Conservation (phyloP, 169 alveolate species). For the Perkinsus marinus region DNA sequence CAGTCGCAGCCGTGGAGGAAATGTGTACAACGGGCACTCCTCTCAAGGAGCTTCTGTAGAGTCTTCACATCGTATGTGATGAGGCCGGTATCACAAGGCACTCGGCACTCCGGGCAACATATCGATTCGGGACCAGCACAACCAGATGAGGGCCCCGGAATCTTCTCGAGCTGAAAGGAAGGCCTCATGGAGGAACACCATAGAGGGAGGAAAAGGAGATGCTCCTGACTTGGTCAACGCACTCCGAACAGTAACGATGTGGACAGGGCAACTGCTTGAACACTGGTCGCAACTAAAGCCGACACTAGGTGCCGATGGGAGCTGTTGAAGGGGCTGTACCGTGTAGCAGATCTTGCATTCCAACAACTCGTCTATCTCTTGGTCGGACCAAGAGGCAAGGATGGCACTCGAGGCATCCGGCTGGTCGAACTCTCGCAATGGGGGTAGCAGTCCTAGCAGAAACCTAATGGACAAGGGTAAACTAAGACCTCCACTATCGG, state of each 20-base stretch:
- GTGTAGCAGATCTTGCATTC: neutral
- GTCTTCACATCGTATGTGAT: neutral
- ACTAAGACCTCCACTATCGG: neutral
- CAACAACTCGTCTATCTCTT: neutral
- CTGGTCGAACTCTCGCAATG: neutral
- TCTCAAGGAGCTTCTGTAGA: neutral
- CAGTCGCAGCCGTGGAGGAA: neutral
- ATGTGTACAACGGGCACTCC: neutral
- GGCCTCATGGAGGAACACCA: neutral
- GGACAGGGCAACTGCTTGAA: neutral
- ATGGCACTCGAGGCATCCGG: neutral
- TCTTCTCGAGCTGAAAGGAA: neutral
- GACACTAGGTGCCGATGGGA: neutral
- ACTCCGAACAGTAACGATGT: neutral
- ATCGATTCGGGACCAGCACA: neutral
- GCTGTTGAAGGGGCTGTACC: neutral
- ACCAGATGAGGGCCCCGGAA: neutral
- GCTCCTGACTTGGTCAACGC: neutral
- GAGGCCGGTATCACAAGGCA: neutral
- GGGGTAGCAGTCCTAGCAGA: neutral
- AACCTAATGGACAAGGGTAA: neutral
- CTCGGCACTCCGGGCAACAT: neutral
- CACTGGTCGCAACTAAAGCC: neutral
- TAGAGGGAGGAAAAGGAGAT: neutral
- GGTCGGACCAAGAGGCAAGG: neutral